A percentile compares a stretch with the other conserved stretches of the same genome.
Evolutionary conservation across 2,329 filamentous ascomycete genomes (phyloP).

Genomic region (Saccharata proteae): DNA sequence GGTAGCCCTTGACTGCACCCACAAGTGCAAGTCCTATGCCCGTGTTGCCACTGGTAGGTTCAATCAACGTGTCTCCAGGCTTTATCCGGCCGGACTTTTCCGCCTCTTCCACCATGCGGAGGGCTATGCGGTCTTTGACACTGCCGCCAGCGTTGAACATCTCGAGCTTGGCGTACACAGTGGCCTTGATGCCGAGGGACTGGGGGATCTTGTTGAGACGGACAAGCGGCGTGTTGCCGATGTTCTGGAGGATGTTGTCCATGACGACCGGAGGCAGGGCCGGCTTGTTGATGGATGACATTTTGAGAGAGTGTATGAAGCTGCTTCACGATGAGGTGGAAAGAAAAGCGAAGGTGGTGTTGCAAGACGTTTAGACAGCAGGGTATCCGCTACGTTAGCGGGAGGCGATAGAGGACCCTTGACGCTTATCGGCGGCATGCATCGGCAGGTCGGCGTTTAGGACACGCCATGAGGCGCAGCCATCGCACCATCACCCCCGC

Average conservation of each 20-base stretch:
- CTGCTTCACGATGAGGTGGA: too few species aligned
- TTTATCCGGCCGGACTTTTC: conserved; percentile 88
- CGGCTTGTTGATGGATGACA: conserved; percentile 38
- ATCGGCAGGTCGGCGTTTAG: too few species aligned
- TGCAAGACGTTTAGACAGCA: too few species aligned
- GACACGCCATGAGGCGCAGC: too few species aligned
- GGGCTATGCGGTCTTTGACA: conserved; percentile 88
- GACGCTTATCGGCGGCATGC: too few species aligned
- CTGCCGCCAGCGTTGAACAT: conserved; percentile 90
- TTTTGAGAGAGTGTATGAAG: conserved; percentile 15
- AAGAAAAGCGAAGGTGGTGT: neutral
- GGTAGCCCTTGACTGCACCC: conserved; percentile 92
- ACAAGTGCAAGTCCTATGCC: conserved; percentile 93
- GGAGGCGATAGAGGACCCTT: too few species aligned
- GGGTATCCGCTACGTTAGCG: too few species aligned
- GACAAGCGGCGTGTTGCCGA: conserved; percentile 92
- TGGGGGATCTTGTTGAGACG: conserved; percentile 87
- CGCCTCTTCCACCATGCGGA: conserved; percentile 95
- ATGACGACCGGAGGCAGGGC: conserved; percentile 44
- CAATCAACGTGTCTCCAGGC: conserved; percentile 92
- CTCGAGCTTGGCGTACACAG: conserved; percentile 84
- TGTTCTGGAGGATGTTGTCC: conserved; percentile 68
- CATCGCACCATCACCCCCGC: too few species aligned
- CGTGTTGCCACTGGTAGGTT: conserved; percentile 96
- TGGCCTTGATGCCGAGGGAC: conserved; percentile 76